Evolutionary conservation across 2,329 filamentous ascomycete species (phyloP).

Genomic region (Alternaria longipes): DNA sequence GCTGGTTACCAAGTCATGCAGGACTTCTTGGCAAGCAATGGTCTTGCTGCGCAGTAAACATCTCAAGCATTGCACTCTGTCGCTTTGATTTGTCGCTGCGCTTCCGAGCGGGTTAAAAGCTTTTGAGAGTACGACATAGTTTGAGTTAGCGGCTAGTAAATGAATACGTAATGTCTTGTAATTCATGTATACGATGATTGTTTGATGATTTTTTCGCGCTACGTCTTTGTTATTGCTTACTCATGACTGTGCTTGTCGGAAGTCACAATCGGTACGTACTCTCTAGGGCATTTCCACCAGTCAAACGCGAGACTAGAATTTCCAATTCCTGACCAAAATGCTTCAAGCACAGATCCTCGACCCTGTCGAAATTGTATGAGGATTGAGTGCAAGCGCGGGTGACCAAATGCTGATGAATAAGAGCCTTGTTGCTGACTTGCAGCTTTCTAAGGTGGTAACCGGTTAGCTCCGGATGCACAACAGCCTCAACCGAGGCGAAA

Average conservation of each 20-base stretch:
- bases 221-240: background rate
- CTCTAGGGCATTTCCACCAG: background rate
- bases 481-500: constrained; percentile 25
- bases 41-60: constrained; percentile 24
- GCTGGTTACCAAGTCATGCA: constrained; percentile 53
- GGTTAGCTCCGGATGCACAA: constrained; percentile 15
- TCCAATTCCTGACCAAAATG: constrained; percentile 22
- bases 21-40: constrained; percentile 45
- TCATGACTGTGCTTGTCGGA: background rate
- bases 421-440: constrained; percentile 28
- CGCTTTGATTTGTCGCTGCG: background rate
- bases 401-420: constrained; percentile 33
- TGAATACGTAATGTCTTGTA: background rate
- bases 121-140: background rate
- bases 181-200: background rate
- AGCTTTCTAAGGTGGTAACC: constrained; percentile 17
- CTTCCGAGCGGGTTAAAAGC: background rate
- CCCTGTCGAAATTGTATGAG: background rate
- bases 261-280: background rate
- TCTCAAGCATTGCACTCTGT: background rate
- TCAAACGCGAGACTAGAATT: background rate
- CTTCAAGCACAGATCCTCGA: background rate
- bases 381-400: background rate
- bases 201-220: background rate
- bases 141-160: background rate